These are phyloP conservation scores for Aspergillus terreus DNA, from an alignment of 2,329 filamentous ascomycete species.

Conservation along the genomic window DNA sequence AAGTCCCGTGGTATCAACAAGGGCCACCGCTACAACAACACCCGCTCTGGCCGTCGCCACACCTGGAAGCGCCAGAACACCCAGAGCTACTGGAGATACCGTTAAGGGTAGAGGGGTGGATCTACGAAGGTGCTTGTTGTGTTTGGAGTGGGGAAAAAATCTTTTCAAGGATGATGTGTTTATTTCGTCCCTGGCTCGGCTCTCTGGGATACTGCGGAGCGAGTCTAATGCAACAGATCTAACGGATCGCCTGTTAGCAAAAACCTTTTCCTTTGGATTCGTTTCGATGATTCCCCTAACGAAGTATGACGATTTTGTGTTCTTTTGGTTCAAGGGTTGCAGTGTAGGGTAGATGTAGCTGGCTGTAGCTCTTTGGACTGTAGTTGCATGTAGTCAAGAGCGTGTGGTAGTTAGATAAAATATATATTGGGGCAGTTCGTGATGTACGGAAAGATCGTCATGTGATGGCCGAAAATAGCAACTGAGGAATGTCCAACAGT, in stretches of 20 bases:
- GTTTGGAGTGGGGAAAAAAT: constrained; percentile 27
- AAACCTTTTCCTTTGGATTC: constrained; percentile 30
- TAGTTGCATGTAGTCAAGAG: background rate
- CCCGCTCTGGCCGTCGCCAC: constrained; percentile 93
- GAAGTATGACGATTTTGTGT: constrained; percentile 33
- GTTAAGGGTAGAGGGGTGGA: constrained; percentile 50
- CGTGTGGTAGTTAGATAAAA: too few relatives aligned
- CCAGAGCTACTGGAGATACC: constrained; percentile 97
- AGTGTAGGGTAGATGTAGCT: background rate
- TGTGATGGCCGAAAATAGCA: too few relatives aligned
- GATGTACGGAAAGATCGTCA: too few relatives aligned
- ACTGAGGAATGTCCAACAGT: too few relatives aligned
- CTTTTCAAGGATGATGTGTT: constrained; percentile 34
- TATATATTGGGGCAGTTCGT: too few relatives aligned
- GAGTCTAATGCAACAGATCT: constrained; percentile 36
- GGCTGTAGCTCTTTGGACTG: background rate
- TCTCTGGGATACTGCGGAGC: constrained; percentile 25
- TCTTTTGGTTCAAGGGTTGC: constrained; percentile 12
- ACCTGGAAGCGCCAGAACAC: constrained; percentile 99
- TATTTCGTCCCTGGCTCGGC: constrained; percentile 31
- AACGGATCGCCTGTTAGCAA: constrained; percentile 36
- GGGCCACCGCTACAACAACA: constrained; percentile 99
- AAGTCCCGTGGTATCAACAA: constrained; percentile 99
- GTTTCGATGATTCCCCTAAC: constrained; percentile 30
- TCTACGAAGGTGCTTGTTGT: constrained; percentile 17